Evolutionary conservation across 164 flowering plant genomes (phyloP), one percentile per base, ranked within the genome.

Genomic region (Chimonanthus salicifolius): DNA sequence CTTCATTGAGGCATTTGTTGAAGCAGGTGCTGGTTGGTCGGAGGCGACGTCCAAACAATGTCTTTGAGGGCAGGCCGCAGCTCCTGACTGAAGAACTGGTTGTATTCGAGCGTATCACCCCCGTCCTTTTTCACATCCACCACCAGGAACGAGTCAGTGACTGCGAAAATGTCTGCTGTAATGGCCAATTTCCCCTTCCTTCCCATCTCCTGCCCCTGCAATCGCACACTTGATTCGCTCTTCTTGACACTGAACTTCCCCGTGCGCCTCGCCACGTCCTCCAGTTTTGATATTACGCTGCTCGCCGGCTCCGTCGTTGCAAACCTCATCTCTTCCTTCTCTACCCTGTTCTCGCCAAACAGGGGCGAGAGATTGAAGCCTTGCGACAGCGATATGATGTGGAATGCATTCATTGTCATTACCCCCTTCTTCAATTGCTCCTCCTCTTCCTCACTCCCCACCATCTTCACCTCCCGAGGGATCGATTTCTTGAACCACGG

Each of bases 351-450:
- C 21, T 74, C 74, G 77, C 80, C 84, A 58, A 84, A 85, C 46
- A 85, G 49, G 50, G 83, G 77, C 9, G 95, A 87, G 71, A 94
- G 77, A 76, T 92, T 89, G 77, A 94, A 92, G 7, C 97, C 96
- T 62, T 85, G 78, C 2, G 96, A 92, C 47, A 88, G 85, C 3
- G 94, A 88, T 49, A 94, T 94, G 68, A 92, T 87, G 77, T 90
- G 92, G 69, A 94, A 94, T 20, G 97, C 98, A 82, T 90, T 94
- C 81, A 90, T 5, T 18, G 49, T 64, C 18, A 10, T 77, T 67
- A 63, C n/a, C 69, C 66, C 77, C 82, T 16, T 75, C 73, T 62
- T n/a, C 71, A 7, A 75, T 67, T 47, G 74, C 84, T 6, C 72
- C 45, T 70, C 75, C 81, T 58, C 15, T 60, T 47, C 76, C 33